Base-by-base conservation (phyloP, 495 filamentous ascomycete genomes). In the Talaromyces proteolyticus region DNA sequence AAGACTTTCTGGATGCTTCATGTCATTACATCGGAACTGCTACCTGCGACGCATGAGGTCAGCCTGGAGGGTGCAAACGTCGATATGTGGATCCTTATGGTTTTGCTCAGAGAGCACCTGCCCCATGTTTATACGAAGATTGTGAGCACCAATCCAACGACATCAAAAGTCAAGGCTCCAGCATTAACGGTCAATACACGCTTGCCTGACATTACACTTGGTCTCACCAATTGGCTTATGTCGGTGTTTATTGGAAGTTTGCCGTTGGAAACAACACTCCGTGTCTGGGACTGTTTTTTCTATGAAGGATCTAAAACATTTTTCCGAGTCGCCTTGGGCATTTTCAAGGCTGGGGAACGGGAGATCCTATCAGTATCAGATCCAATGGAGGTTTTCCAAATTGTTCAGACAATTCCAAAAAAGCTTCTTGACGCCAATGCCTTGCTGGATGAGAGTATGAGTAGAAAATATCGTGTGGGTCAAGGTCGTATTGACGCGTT, bases 141-240 rank as follows among this genome's bases (percentile, higher is more conserved):
- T 43, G 86, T 88, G 50, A 88, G 87, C 46, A 86, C 86, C 54
- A 76, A 82, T 8, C 78, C 84, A 25, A 79, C 81, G 24, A 66
- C 75, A 19, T 65, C 71, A 6, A 62, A 57, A 19, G 53, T 54
- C 29, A 69, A 64, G 49, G 39, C 56, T 11, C 63, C 68, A 41
- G 66, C 74, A 18, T 65, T 76, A 16, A 77, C 69, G 18, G 73
- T 76, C 26, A 70, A 69, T 53, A 75, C 78, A 18, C 81, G 87
- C 2, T 72, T 96, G 6, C 93, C 93, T 0, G 88, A 93, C 10
- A 91, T 98, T 56, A 91, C 89, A 7, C 78, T 98, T 2, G 92
- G 91, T 52, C 85, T 91, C 58, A 96, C 91, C 1, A 85, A 90
- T n/a, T 98, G 93, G 93, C 94, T 98, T 65, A 98, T 98, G 93